phyloP scores from a whole-genome alignment of 148 eudicot genomes.

The Polygonum maritimum region DNA sequence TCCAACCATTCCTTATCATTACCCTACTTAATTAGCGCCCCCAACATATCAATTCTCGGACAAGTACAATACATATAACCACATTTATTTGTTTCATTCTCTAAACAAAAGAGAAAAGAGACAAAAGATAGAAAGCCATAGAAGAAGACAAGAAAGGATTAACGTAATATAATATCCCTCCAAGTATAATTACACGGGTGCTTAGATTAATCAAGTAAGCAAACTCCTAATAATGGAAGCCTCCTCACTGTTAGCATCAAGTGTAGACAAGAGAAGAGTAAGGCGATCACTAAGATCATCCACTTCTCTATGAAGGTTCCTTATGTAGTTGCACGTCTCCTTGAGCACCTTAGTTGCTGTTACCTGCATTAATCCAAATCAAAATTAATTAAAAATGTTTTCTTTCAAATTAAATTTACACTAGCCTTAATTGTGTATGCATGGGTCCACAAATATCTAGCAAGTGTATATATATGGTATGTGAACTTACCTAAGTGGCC shows the following conservation, averaged over 20 bases:
- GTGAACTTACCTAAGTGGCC: neutral
- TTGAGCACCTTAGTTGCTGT: constrained; percentile 56
- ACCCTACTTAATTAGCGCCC: neutral
- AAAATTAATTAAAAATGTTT: neutral
- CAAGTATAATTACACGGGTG: neutral
- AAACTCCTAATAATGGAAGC: constrained; percentile 61
- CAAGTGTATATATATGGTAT: neutral
- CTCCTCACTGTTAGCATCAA: constrained; percentile 56
- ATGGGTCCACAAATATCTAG: neutral
- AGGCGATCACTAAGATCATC: constrained; percentile 74
- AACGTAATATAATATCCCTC: neutral
- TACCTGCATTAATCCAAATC: constrained; percentile 22
- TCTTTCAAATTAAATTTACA: too few species aligned
- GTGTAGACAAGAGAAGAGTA: constrained; percentile 47
- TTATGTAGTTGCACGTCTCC: constrained; percentile 68
- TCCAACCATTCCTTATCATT: neutral
- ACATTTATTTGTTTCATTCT: neutral
- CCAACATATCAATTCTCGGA: neutral
- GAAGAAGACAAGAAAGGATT: neutral
- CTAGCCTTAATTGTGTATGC: neutral
- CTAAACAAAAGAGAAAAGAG: neutral
- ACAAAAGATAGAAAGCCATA: neutral
- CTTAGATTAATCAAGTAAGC: constrained; percentile 20
- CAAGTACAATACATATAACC: neutral
- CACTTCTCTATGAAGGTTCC: constrained; percentile 47